Base-by-base conservation (phyloP, 331 rosid genomes). In the Quercus tomentella region DNA sequence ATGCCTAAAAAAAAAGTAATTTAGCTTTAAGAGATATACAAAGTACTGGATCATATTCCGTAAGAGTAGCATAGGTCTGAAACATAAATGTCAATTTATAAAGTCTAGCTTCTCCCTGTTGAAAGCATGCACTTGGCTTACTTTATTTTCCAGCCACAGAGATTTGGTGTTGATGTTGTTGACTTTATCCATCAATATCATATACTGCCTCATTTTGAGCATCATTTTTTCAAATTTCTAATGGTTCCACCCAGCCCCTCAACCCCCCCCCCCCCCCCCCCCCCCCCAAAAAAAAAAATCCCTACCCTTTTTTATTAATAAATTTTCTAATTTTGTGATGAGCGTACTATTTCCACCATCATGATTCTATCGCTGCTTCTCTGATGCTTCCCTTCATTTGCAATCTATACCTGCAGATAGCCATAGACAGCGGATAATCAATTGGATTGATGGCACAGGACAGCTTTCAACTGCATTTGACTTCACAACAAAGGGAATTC, bases 401-500 rank as follows among this genome's bases (percentile, higher is more conserved):
- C 61, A 56, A 55, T 30, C 51, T 11, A 43, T n/a, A 26, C 76
- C 52, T 80, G 84, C 89, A 93, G 98, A 93, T 84, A 75, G 87
- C 82, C 98, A 93, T 49, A 89, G 96, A 62, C 95, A 93, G 57
- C 85, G 81, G 82, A 86, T 91, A 79, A 62, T 92, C 43, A 85
- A 79, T 80, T 93, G 98, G 98, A 91, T 93, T 75, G 88, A 93
- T 88, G 84, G 88, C 77, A 85, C 96, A 22, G 97, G 96, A 72
- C 88, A 90, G 70, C 89, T 87, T 79, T 90, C 98, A 74, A 77
- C 91, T 84, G 98, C 97, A 49, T 93, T 93, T 80, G 98, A 92
- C 84, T 93, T 93, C 82, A 93, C 98, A 73, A 90, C 96, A 20
- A 92, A 93, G 85, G 97, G 98, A 75, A 81, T 92, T 83, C 97